phyloP scores from a whole-genome alignment of 768 basidiomycete genomes.

The Boletus rex-veris region DNA sequence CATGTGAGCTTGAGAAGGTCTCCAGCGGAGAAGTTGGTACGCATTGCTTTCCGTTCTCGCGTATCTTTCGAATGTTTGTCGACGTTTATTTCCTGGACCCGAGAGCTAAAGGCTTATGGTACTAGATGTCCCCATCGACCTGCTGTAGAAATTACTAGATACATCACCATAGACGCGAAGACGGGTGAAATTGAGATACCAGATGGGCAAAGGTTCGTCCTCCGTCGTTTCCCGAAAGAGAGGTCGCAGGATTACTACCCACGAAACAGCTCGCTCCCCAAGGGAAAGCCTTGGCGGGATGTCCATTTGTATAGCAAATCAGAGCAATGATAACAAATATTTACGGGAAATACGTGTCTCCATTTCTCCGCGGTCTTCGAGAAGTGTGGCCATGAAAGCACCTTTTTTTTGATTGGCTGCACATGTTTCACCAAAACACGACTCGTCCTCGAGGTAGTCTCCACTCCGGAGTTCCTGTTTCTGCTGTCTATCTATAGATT shows the following conservation, averaged over 20 bases:
- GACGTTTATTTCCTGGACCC: neutral
- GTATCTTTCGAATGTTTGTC: conserved; percentile 69
- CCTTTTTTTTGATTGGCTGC: conserved; percentile 14
- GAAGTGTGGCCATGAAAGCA: conserved; percentile 3
- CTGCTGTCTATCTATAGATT: conserved; percentile 30
- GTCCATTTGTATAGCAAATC: conserved; percentile 23
- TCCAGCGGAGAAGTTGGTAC: conserved; percentile 29
- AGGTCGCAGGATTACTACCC: conserved; percentile 6
- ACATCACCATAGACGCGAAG: conserved; percentile 44
- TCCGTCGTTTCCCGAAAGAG: conserved; percentile 4
- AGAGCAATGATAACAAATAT: conserved; percentile 9
- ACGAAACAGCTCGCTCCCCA: conserved; percentile 29
- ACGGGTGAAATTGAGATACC: conserved; percentile 53
- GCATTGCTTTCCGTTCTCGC: conserved; percentile 70
- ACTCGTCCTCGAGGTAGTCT: conserved; percentile 19
- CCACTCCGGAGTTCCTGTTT: conserved; percentile 27
- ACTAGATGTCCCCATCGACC: conserved; percentile 62
- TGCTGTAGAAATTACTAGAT: conserved; percentile 66
- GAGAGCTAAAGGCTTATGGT: conserved; percentile 3
- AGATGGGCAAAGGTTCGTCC: conserved; percentile 38
- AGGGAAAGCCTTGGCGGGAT: conserved; percentile 35
- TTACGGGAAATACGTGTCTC: conserved; percentile 6
- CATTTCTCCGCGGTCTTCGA: conserved; percentile 23
- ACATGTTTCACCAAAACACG: conserved; percentile 22
- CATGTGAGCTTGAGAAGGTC: conserved; percentile 44